Evolutionary conservation across 257 asterid species (phyloP).

Genomic region (Lycium barbarum): DNA sequence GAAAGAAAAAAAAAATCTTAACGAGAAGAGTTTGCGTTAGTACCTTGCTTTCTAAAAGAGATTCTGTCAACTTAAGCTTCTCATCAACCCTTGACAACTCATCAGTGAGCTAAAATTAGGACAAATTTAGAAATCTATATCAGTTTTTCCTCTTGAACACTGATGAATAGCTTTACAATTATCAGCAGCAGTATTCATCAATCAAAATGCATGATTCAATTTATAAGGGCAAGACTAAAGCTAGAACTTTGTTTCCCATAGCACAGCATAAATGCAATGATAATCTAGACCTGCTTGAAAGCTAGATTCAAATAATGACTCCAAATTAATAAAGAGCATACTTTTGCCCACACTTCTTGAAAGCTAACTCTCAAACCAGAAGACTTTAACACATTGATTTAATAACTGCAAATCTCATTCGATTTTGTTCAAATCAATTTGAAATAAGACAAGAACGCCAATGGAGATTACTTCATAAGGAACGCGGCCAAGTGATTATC

Average conservation of each 20-base stretch:
- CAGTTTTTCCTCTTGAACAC: constrained; percentile 2
- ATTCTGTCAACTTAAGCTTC: constrained; percentile 89
- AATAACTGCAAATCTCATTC: constrained; percentile 3
- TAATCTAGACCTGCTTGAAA: neutral
- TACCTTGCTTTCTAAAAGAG: constrained; percentile 93
- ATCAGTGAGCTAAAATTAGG: constrained; percentile 65
- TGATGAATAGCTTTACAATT: neutral
- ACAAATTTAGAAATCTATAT: constrained; percentile 2
- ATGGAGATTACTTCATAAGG: neutral
- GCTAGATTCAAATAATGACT: neutral
- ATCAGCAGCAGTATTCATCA: neutral
- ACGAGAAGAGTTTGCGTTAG: constrained; percentile 18
- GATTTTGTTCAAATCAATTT: constrained; percentile 23
- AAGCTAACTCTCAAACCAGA: constrained; percentile 23
- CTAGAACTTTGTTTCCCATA: neutral
- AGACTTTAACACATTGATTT: neutral
- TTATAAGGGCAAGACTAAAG: neutral
- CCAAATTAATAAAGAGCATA: neutral
- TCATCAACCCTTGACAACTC: constrained; percentile 84
- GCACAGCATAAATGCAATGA: neutral
- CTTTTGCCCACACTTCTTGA: neutral
- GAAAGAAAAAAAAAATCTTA: neutral
- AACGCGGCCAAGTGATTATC: neutral
- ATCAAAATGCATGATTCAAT: constrained; percentile 6
- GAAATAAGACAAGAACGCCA: neutral